phyloP scores from a whole-genome alignment of 2,329 filamentous ascomycete genomes.

The Emmonsia crescens region DNA sequence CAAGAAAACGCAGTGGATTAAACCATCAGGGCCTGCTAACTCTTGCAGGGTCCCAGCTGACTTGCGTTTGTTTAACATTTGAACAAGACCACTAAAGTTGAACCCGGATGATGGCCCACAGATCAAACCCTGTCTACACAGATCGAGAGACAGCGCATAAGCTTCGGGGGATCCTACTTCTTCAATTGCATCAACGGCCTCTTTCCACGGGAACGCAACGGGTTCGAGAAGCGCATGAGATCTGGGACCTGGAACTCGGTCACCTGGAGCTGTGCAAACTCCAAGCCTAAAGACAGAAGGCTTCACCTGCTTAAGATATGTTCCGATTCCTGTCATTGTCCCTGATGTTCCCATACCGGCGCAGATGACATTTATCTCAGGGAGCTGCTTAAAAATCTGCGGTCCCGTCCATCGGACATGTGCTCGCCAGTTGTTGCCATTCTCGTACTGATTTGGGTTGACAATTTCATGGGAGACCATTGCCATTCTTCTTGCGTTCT shows the following conservation, averaged over 20 bases:
- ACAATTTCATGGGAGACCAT: conserved; percentile 33
- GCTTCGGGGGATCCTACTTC: conserved; percentile 47
- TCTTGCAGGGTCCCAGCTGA: conserved; percentile 33
- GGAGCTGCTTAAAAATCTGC: conserved; percentile 46
- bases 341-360: conserved; percentile 44
- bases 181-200: conserved; percentile 45
- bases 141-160: conserved; percentile 42
- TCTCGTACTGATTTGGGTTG: conserved; percentile 49
- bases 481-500: conserved; percentile 35
- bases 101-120: conserved; percentile 53
- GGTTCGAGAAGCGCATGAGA: conserved; percentile 40
- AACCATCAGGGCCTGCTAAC: conserved; percentile 35
- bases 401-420: conserved; percentile 51
- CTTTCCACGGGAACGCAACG: conserved; percentile 48
- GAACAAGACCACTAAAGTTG: conserved; percentile 43
- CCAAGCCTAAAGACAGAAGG: conserved; percentile 32
- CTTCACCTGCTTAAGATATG: conserved; percentile 40
- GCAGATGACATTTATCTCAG: conserved; percentile 46
- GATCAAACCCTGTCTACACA: conserved; percentile 48
- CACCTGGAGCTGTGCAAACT: conserved; percentile 47
- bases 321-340: conserved; percentile 42
- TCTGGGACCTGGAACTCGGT: conserved; percentile 50
- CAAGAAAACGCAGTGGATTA: conserved; percentile 47
- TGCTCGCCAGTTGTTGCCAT: conserved; percentile 37
- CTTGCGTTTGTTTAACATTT: conserved; percentile 42